phyloP scores from a whole-genome alignment of 176 grass and related monocot genomes.

The Zoysia japonica region DNA sequence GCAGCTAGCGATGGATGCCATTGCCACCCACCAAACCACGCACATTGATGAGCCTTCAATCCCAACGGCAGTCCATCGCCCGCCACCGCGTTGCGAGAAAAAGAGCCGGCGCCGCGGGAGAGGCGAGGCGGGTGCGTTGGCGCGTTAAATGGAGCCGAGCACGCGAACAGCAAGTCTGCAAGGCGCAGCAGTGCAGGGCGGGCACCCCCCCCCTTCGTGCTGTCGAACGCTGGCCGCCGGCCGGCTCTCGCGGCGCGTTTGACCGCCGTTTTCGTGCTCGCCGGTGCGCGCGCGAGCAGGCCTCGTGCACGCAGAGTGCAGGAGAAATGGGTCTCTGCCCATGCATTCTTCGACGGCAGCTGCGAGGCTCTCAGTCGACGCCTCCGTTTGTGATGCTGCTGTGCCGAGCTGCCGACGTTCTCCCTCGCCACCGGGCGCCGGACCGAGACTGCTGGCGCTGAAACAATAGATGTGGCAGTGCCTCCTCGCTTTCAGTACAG shows the following conservation, averaged over 20 bases:
- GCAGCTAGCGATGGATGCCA: not conserved
- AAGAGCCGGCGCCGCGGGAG: not conserved
- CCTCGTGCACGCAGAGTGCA: not conserved
- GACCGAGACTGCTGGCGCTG: not conserved
- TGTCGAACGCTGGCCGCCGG: not conserved
- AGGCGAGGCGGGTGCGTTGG: slow-evolving; percentile 6
- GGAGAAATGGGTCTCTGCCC: not conserved
- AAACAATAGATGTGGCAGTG: slow-evolving; percentile 15
- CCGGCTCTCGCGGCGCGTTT: not conserved
- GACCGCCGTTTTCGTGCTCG: slow-evolving; percentile 3
- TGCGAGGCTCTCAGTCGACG: not conserved
- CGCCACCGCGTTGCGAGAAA: not conserved
- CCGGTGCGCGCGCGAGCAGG: not conserved
- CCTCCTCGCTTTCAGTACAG: slow-evolving; percentile 3
- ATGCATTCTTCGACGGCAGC: not conserved
- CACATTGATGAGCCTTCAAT: slow-evolving; percentile 51
- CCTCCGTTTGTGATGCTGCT: not conserved
- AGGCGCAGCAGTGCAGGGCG: not conserved
- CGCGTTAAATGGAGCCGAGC: slow-evolving; percentile 2
- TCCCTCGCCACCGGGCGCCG: not conserved
- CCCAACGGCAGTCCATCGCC: not conserved
- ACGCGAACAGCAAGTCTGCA: not conserved
- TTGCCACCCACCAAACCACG: slow-evolving; percentile 37
- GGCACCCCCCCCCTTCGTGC: not conserved
- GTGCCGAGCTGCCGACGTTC: not conserved